Evolutionary conservation across 1,284 basidiomycete species (phyloP).

Genomic region (Meira nashicola): DNA sequence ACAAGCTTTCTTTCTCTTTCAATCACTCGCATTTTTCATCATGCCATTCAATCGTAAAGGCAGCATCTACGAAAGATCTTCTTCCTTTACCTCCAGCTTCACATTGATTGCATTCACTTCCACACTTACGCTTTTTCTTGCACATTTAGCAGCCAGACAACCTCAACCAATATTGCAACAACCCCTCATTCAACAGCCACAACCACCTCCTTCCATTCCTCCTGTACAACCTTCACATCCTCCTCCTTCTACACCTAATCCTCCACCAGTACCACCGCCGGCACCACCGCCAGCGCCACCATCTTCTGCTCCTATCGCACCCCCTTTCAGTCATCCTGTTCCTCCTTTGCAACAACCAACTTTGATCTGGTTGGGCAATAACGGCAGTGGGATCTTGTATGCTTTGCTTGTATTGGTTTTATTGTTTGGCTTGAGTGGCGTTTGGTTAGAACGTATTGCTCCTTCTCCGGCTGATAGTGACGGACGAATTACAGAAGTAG

Average conservation of each 20-base stretch:
- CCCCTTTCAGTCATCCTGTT: not conserved
- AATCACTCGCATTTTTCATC: too few relatives aligned
- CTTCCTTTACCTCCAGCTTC: not conserved
- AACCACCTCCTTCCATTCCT: not conserved
- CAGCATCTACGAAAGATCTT: too few relatives aligned
- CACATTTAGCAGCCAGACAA: slow-evolving; percentile 5
- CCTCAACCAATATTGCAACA: not conserved
- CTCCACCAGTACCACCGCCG: not conserved
- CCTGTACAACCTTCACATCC: not conserved
- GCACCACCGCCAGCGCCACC: not conserved
- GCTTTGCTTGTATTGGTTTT: not conserved
- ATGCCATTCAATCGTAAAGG: too few relatives aligned
- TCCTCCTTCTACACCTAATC: not conserved
- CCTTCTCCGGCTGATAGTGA: not conserved
- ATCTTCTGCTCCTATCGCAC: not conserved
- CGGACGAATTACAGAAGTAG: not conserved
- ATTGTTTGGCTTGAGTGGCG: slow-evolving; percentile 1
- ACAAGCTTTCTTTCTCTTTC: too few relatives aligned
- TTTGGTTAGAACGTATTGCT: not conserved
- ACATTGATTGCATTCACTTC: slow-evolving; percentile 1
- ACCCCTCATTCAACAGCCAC: not conserved
- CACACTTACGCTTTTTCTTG: not conserved
- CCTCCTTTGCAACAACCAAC: not conserved
- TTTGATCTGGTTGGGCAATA: not conserved
- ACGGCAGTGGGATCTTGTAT: not conserved